These are phyloP conservation scores for Beauveria bassiana DNA, from an alignment of 2,329 filamentous ascomycete genomes.

Conservation along the genomic window DNA sequence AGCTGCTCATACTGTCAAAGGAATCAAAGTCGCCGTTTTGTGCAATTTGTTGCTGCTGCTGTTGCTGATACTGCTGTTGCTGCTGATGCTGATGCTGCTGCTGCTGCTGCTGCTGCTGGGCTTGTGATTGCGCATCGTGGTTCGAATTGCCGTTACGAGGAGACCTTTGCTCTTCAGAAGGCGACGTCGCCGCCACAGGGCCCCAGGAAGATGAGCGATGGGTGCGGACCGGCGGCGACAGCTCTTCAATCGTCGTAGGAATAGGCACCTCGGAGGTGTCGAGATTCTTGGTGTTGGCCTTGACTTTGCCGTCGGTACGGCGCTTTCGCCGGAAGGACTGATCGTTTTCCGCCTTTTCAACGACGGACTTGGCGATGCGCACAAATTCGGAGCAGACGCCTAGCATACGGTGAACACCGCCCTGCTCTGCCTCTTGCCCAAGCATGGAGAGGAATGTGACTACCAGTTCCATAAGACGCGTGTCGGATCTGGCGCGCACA, in stretches of 20 bases:
- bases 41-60: constrained; percentile 16
- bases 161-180: neutral
- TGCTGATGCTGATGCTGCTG: neutral
- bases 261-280: constrained; percentile 11
- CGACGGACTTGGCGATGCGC: constrained; percentile 80
- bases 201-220: constrained; percentile 19
- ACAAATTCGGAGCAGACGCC: constrained; percentile 94
- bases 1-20: constrained; percentile 36
- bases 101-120: constrained; percentile 1
- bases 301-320: constrained; percentile 42
- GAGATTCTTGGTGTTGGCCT: constrained; percentile 1
- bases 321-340: constrained; percentile 73
- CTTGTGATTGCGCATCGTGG: neutral
- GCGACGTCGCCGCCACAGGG: constrained; percentile 14
- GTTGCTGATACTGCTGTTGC: constrained; percentile 7
- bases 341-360: constrained; percentile 87
- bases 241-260: constrained; percentile 16
- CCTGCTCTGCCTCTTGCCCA: constrained; percentile 81
- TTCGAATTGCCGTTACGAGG: neutral
- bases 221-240: constrained; percentile 22
- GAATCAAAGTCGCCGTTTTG: constrained; percentile 34
- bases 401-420: constrained; percentile 88
- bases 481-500: constrained; percentile 76
- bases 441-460: constrained; percentile 87
- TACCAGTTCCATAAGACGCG: constrained; percentile 85